These are phyloP conservation scores for Pythium phragmiticola DNA, from an alignment of 352 stramenopile genomes.

Conservation along the genomic window DNA sequence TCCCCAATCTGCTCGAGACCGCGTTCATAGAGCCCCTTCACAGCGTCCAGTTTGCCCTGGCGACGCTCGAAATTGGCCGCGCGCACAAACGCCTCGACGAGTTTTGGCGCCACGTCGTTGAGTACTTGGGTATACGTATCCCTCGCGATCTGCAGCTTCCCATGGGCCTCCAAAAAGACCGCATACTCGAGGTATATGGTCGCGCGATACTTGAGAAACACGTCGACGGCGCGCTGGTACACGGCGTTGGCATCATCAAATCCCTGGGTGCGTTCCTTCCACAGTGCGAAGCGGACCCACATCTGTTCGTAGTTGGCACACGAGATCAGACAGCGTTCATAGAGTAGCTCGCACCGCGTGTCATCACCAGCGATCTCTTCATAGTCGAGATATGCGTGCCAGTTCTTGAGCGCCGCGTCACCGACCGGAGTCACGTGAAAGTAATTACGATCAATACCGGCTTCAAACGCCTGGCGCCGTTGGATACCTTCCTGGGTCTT, in stretches of 20 bases:
- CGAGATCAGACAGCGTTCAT: slow-evolving; percentile 79
- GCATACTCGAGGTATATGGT: slow-evolving; percentile 78
- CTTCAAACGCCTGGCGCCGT: slow-evolving; percentile 67
- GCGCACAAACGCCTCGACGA: slow-evolving; percentile 63
- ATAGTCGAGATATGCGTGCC: slow-evolving; percentile 78
- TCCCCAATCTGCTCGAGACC: slow-evolving; percentile 41
- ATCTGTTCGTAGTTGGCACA: slow-evolving; percentile 85
- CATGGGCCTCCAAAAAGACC: slow-evolving; percentile 59
- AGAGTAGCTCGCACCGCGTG: slow-evolving; percentile 57
- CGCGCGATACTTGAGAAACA: slow-evolving; percentile 75
- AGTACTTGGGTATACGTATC: slow-evolving; percentile 60
- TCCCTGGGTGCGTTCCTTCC: slow-evolving; percentile 50
- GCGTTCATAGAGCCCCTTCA: slow-evolving; percentile 53
- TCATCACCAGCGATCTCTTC: slow-evolving; percentile 59
- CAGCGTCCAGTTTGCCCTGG: slow-evolving; percentile 46
- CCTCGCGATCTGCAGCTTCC: slow-evolving; percentile 49
- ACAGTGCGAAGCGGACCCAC: slow-evolving; percentile 71
- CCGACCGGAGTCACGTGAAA: slow-evolving; percentile 77
- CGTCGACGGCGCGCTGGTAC: slow-evolving; percentile 55
- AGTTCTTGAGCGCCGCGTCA: slow-evolving; percentile 70
- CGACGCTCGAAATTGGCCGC: slow-evolving; percentile 76
- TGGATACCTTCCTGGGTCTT: slow-evolving; percentile 61
- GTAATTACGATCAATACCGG: slow-evolving; percentile 76
- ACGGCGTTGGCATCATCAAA: slow-evolving; percentile 67
- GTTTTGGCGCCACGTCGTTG: slow-evolving; percentile 47